phyloP scores from a whole-genome alignment of 176 grass and related monocot genomes.

The Microstegium vimineum region DNA sequence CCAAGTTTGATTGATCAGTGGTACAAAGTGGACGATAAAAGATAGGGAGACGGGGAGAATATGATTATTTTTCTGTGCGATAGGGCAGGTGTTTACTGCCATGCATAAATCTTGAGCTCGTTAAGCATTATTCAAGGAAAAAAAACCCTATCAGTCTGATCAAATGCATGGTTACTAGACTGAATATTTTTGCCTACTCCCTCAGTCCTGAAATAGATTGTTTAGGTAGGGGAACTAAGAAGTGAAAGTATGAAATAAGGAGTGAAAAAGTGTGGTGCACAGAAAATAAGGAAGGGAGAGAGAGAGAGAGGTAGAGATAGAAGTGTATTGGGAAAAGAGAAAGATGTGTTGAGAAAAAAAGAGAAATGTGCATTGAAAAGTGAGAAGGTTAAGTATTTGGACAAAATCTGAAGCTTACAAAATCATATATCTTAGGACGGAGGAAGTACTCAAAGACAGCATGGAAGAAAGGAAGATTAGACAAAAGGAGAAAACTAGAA shows the following conservation, averaged over 20 bases:
- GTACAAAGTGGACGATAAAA: neutral
- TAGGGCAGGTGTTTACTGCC: neutral
- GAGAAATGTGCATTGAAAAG: no score
- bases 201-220: no score
- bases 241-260: no score
- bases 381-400: no score
- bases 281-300: no score
- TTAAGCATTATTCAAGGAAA: neutral
- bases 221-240: no score
- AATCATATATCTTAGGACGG: no score
- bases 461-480: neutral
- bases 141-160: neutral
- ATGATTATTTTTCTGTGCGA: neutral
- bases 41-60: neutral
- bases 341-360: no score
- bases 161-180: neutral
- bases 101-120: neutral
- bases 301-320: no score
- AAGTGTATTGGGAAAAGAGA: no score
- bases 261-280: no score
- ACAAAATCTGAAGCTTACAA: no score
- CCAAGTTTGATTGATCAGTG: neutral
- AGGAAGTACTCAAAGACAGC: neutral
- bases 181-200: neutral
- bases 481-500: neutral